Percentiles rank a stretch among this genome's conserved stretches.
phyloP scores from a whole-genome alignment of 129 eudicot genomes.

The Flaveria trinervia region DNA sequence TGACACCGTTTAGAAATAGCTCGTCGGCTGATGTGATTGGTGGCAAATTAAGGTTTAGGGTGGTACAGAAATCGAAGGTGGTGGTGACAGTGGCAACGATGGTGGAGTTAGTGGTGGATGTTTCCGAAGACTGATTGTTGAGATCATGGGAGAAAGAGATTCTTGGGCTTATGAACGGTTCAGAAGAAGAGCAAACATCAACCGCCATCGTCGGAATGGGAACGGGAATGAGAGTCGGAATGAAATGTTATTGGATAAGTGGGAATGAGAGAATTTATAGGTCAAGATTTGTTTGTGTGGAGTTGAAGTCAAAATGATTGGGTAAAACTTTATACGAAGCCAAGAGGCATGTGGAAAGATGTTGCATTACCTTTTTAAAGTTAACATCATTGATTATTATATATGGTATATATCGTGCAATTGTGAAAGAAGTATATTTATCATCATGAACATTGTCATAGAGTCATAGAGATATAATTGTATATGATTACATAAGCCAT shows the following conservation, averaged over 20 bases:
- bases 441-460: constrained; percentile 8
- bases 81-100: neutral
- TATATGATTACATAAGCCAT: neutral
- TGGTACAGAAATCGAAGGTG: constrained; percentile 61
- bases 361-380: neutral
- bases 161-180: constrained; percentile 40
- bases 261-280: constrained; percentile 27
- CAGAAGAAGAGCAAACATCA: constrained; percentile 34
- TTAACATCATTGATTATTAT: neutral
- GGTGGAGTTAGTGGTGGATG: neutral
- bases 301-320: constrained; percentile 35
- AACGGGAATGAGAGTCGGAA: too few species aligned
- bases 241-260: neutral
- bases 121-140: constrained; percentile 33
- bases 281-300: constrained; percentile 33
- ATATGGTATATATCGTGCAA: neutral
- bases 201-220: constrained; percentile 23
- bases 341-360: constrained; percentile 21
- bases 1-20: constrained; percentile 65
- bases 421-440: constrained; percentile 10
- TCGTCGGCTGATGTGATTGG: constrained; percentile 72
- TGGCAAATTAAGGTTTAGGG: constrained; percentile 10
- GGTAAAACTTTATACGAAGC: constrained; percentile 27
- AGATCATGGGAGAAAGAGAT: constrained; percentile 40
- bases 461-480: constrained; percentile 10